Evolutionary conservation across 495 filamentous ascomycete genomes (phyloP).

Genomic region (Tuber umbilicatum): DNA sequence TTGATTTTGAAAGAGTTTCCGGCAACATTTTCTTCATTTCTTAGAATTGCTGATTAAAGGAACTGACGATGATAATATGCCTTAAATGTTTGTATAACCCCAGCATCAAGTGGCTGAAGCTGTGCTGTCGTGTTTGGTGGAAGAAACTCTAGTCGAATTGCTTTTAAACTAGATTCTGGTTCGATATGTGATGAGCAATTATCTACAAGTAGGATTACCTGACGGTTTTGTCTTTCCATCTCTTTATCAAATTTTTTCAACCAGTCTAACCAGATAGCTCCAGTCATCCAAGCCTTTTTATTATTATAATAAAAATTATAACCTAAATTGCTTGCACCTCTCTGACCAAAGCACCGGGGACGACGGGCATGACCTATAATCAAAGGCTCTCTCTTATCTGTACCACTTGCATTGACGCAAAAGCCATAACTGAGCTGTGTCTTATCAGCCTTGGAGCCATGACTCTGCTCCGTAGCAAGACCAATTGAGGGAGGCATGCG

Average conservation of each 20-base stretch:
- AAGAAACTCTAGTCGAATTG: slow-evolving; percentile 35
- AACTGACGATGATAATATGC: slow-evolving; percentile 36
- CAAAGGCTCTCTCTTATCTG: slow-evolving; percentile 31
- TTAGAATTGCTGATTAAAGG: slow-evolving; percentile 26
- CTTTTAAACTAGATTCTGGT: slow-evolving; percentile 20
- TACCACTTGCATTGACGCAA: slow-evolving; percentile 33
- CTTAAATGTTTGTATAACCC: slow-evolving; percentile 42
- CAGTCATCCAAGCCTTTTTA: slow-evolving; percentile 42
- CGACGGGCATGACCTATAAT: slow-evolving; percentile 40
- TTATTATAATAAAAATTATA: slow-evolving; percentile 29
- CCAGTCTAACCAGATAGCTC: slow-evolving; percentile 38
- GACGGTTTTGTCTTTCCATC: slow-evolving; percentile 33
- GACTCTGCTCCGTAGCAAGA: slow-evolving; percentile 19
- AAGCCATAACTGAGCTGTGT: slow-evolving; percentile 30
- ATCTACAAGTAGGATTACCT: slow-evolving; percentile 42
- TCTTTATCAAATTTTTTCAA: slow-evolving; percentile 39
- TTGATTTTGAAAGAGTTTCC: slow-evolving; percentile 20
- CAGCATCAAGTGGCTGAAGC: slow-evolving; percentile 43
- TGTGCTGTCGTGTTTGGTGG: slow-evolving; percentile 36
- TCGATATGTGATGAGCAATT: slow-evolving; percentile 40
- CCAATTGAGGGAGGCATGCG: slow-evolving; percentile 31
- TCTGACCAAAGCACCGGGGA: slow-evolving; percentile 24
- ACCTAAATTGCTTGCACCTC: slow-evolving; percentile 32
- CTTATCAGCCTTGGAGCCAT: slow-evolving; percentile 30
- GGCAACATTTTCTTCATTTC: slow-evolving; percentile 17